phyloP scores from a whole-genome alignment of 1,284 basidiomycete species.

The Malassezia vespertilionis region DNA sequence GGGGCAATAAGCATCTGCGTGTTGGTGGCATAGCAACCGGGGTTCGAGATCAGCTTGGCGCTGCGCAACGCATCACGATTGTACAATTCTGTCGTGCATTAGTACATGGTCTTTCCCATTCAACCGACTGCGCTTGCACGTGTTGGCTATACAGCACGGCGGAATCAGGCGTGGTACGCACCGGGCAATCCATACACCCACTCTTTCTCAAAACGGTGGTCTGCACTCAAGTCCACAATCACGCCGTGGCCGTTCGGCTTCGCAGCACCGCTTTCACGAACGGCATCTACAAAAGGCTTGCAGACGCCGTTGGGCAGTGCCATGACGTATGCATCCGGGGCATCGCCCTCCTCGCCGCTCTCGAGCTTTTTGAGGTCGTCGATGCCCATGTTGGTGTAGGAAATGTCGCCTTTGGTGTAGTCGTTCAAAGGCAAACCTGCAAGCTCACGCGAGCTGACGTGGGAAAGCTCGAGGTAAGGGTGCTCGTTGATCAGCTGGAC shows the following conservation, averaged over 20 bases:
- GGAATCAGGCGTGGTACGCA: conserved; percentile 62
- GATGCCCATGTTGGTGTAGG: conserved; percentile 44
- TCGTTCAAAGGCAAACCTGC: conserved; percentile 68
- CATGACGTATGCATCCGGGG: conserved; percentile 57
- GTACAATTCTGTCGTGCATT: conserved; percentile 64
- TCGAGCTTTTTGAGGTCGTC: conserved; percentile 44
- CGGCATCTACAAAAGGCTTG: conserved; percentile 92
- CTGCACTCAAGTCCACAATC: conserved; percentile 82
- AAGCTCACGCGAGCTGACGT: conserved; percentile 91
- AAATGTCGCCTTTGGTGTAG: conserved; percentile 62
- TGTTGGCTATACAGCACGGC: background rate
- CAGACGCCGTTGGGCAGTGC: conserved; percentile 92
- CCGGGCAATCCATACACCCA: conserved; percentile 99
- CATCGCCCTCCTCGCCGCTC: conserved; percentile 34
- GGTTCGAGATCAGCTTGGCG: conserved; percentile 83
- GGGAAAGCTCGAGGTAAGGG: conserved; percentile 74
- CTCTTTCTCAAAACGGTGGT: conserved; percentile 82
- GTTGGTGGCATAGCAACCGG: conserved; percentile 92
- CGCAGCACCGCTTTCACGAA: conserved; percentile 61
- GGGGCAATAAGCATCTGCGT: conserved; percentile 84
- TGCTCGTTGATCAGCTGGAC: conserved; percentile 73
- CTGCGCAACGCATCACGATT: conserved; percentile 60
- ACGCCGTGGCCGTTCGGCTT: conserved; percentile 56
- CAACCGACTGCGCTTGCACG: background rate
- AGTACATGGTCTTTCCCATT: background rate